Conservation (phyloP, 2,329 filamentous ascomycete genomes). For the Venturia aucupariae region DNA sequence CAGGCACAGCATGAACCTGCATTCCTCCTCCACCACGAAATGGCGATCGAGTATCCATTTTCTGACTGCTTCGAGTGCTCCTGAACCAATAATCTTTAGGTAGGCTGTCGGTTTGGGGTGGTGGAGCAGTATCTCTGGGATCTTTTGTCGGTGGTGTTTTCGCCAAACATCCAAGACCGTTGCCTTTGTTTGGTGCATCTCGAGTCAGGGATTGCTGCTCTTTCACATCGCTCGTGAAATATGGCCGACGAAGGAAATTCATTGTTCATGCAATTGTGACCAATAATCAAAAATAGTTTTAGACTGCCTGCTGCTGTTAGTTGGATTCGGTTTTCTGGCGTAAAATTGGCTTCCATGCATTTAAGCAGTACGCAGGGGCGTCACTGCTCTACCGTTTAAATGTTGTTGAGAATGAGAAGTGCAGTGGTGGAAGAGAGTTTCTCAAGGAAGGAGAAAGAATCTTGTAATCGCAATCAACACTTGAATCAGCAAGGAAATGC, state of each 20-base stretch:
- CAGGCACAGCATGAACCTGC: constrained; percentile 58
- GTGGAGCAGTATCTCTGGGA: not conserved
- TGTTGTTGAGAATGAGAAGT: not conserved
- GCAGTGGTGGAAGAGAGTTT: not conserved
- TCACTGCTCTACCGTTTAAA: not conserved
- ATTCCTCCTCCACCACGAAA: constrained; percentile 32
- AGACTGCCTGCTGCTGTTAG: not conserved
- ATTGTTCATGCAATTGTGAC: not conserved
- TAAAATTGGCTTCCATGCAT: not conserved
- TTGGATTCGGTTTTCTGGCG: not conserved
- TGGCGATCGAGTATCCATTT: constrained; percentile 1
- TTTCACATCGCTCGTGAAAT: not conserved
- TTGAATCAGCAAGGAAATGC: not conserved
- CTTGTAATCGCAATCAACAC: not conserved
- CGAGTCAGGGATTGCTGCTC: not conserved
- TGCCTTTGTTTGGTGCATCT: not conserved
- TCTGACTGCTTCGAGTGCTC: not conserved
- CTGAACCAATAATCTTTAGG: not conserved
- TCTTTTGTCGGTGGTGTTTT: constrained; percentile 8
- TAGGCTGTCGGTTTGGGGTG: not conserved
- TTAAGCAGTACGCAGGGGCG: not conserved
- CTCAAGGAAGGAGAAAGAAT: not conserved
- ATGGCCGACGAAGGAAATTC: not conserved
- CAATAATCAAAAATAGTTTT: not conserved
- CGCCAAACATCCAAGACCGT: not conserved